Evolutionary conservation across 495 filamentous ascomycete genomes (phyloP), one percentile per base, ranked within the genome.

Genomic region (Tuber microsphaerosporum): DNA sequence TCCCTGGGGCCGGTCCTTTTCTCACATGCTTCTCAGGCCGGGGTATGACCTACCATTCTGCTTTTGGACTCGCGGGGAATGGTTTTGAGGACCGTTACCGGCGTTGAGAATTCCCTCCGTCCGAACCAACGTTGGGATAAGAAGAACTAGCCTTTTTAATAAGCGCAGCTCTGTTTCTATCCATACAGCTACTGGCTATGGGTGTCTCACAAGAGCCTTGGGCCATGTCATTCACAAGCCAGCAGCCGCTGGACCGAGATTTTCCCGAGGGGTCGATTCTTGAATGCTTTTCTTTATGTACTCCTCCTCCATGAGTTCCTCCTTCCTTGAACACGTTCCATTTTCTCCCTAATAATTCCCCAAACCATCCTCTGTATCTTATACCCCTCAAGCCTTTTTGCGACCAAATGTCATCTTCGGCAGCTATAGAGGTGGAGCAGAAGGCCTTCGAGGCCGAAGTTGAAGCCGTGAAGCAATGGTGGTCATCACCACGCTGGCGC

Each of bases 401-500:
- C 69, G 39, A 46, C 20, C 70, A 34, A 69, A 79, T 79, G 77
- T 56, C 76, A 71, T 71, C 73, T 34, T 71, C 77, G 79, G 56
- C 76, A n/a, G 70, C 89, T 79, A 85, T 92, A 79, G 89, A 92
- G 77, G 85, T 87, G 74, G 95, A 98, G 85, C 92, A 98, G 81
- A 87, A 91, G 80, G 84, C 89, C 74, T 98, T 90, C 85, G 85
- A 88, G 81, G 88, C 89, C 68, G 95, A 99, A 81, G 92, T 97
- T 75, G 88, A 90, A 80, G 90, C 90, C 75, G 91, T 98, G 74
- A 91, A 97, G 87, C 85, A 91, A 84, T 99, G 95, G 95, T 99
- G 95, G 95, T 88, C 87, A 34, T 92, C 95, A 77, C 88, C 92
- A 56, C 87, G 95, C 87, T 99, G 95, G 95, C 88, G 93, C 82